Conservation (phyloP, 805 yeast genomes). For the Ogataea ramenticola region DNA sequence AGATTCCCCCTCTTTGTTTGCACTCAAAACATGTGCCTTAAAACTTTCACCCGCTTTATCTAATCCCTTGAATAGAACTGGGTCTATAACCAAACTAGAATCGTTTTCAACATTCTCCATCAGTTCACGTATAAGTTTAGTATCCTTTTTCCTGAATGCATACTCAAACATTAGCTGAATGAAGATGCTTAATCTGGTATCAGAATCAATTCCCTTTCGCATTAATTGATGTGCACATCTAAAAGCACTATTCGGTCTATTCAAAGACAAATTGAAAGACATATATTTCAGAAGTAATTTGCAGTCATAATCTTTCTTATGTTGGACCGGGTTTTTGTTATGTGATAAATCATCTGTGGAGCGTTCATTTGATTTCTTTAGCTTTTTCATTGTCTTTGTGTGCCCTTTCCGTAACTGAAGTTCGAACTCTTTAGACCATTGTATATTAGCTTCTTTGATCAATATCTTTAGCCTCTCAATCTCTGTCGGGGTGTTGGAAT, state of each 20-base stretch:
- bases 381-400: too few species aligned
- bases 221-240: not conserved
- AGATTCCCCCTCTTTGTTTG: not conserved
- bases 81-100: conserved; percentile 6
- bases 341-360: too few species aligned
- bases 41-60: not conserved
- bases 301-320: not conserved
- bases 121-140: not conserved
- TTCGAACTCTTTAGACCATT: not conserved
- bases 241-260: not conserved
- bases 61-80: conserved; percentile 2
- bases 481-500: conserved; percentile 8
- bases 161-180: not conserved
- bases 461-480: conserved; percentile 10
- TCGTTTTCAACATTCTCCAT: conserved; percentile 8
- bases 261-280: too few species aligned
- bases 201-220: not conserved
- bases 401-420: not conserved
- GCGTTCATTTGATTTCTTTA: too few species aligned
- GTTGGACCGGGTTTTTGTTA: too few species aligned
- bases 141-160: not conserved
- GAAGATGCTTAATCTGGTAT: not conserved
- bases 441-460: conserved; percentile 6
- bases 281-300: too few species aligned
- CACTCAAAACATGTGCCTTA: not conserved